Evolutionary conservation across 345 rosid genomes (phyloP), one percentile per base, ranked within the genome.

Genomic region (Euphorbia pulcherrima): DNA sequence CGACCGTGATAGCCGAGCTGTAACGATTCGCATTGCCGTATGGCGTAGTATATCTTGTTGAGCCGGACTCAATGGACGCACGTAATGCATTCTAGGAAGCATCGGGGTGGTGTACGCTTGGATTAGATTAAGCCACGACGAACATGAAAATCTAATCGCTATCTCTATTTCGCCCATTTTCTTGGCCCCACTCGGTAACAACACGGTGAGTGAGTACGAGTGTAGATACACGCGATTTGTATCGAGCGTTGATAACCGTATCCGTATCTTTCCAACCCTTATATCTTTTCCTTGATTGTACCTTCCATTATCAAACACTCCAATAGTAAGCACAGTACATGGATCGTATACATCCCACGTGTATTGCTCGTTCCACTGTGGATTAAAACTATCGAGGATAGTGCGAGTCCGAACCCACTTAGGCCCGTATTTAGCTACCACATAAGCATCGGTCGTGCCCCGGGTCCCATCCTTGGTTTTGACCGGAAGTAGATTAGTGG

Each of bases 361-460:
- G 65, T 90, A 88, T 59, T 92, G 98, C 84, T 92, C 96, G 35
- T 92, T 92, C 98, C 97, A 92, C 55, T 89, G 81, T 40, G 97
- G 98, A 78, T 87, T 92, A 75, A 92, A 92, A 60, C 92, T 86
- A 33, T 92, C 96, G 1, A 92, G 80, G 21, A 92, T 90, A 1
- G 93, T 84, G 0, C 97, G 86, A 0, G 97, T 92, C 3, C 93
- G 88, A 60, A 92, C 75, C 98, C 98, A 92, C 77, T 92, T 92
- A 13, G 92, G 91, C 20, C 98, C 98, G 17, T 90, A 92, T 59
- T 87, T 92, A 12, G 90, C 98, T 66, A 90, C 98, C 64, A 88
- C 96, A 14, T 90, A 92, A 51, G 92, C 95, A 79, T 92, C 97
- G 0, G 88, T 83, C 1, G 98, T 90, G 9, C 98, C 98, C 23